Percentiles rank a stretch among this genome's conserved stretches.
Conservation (phyloP, 75 land plant genomes). For the Picea sitchensis region DNA sequence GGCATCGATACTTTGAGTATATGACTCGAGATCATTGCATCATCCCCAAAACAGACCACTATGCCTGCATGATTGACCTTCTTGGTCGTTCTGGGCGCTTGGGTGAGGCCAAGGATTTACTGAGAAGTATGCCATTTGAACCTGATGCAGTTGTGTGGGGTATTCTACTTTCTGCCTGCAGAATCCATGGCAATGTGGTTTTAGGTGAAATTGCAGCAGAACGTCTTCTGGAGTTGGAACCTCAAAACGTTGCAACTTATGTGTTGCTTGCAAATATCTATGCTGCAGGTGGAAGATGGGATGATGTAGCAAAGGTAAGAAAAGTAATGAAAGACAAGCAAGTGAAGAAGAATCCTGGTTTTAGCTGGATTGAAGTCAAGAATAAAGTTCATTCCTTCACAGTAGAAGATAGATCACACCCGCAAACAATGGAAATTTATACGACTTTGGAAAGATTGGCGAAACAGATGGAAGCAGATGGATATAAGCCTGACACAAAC, state of each 20-base stretch:
- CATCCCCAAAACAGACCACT: constrained; percentile 30
- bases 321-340: constrained; percentile 35
- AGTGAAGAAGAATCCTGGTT: constrained; percentile 34
- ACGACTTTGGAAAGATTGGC: constrained; percentile 16
- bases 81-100: constrained; percentile 35
- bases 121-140: constrained; percentile 34
- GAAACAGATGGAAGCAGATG: constrained; percentile 19
- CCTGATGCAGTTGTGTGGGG: constrained; percentile 30
- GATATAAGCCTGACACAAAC: not conserved
- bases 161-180: constrained; percentile 29
- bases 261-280: constrained; percentile 40
- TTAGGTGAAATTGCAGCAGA: constrained; percentile 27
- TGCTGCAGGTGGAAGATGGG: constrained; percentile 51
- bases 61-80: constrained; percentile 41
- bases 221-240: constrained; percentile 25
- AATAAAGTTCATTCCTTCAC: constrained; percentile 34
- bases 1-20: constrained; percentile 22
- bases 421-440: constrained; percentile 22
- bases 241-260: constrained; percentile 30
- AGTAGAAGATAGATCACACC: constrained; percentile 42
- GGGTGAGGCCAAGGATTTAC: constrained; percentile 27
- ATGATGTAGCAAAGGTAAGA: constrained; percentile 34
- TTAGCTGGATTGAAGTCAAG: constrained; percentile 42
- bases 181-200: constrained; percentile 17
- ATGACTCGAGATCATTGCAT: constrained; percentile 21